Base-by-base conservation (phyloP, 805 yeast species). In the Nakazawaea molendinolei region DNA sequence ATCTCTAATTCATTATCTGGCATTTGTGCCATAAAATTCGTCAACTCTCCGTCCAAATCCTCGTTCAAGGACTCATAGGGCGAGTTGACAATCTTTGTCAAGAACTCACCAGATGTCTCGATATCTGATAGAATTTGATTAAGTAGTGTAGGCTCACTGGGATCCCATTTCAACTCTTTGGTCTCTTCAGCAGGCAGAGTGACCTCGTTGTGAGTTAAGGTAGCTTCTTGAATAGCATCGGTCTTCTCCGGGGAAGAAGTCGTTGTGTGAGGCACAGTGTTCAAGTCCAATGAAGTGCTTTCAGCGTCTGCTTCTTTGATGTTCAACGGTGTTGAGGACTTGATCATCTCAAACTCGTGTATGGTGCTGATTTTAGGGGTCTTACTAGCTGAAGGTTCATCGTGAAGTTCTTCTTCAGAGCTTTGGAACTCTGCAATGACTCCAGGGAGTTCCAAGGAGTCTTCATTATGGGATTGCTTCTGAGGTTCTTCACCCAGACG, bases 1-100 rank as follows among this genome's bases (percentile, higher is more conserved):
- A 79, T 75, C 9, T 71, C 64, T 45, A 83, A 62, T 49, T 83
- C 87, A 18, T 71, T 71, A 21, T 70, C 75, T 0, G 90, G 89
- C 74, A 83, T 76, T 28, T 74, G 75, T 1, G 76, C 66, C 5
- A 81, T 74, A 47, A 82, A 82, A 33, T 64, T 63, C 0, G 84
- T 73, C 16, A 83, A 55, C 20, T 70, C 69, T 1, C 90, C 87
- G 40, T 79, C 85, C 27, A 63, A 52, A 50, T 83, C 94, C 43
- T 79, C 75, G 44, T 70, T 65, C 13, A 79, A 34, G 10, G 59
- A 49, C 2, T 43, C 63, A 42, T 62, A 63, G 7, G 52, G 53
- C 0, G 67, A 56, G 7, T 57, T 49, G 2, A 64, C 47, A n/a
- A 66, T 44, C 16, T 50, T 47, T 26, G 53, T 50, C 15, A 66